These are phyloP conservation scores for Cetraspora pellucida DNA, from an alignment of 192 early-diverging fungal species.

Conservation along the genomic window DNA sequence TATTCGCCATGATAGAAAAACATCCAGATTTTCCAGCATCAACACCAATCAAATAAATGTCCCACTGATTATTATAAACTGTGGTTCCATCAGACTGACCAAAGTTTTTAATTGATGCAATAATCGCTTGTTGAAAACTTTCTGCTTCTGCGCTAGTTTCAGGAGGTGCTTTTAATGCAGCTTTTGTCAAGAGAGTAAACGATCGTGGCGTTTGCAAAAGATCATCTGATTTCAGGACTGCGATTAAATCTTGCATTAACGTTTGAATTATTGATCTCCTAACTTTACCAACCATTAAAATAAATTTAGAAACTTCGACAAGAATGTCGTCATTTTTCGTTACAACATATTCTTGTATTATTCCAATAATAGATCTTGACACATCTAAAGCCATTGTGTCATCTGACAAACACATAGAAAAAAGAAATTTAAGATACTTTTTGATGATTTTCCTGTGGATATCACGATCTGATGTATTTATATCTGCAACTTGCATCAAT, in stretches of 20 bases:
- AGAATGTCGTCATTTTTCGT: not conserved
- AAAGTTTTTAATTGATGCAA: not conserved
- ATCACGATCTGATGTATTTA: not conserved
- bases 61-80: constrained; percentile 10
- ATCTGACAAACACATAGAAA: constrained; percentile 14
- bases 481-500: not conserved
- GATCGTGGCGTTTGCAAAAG: constrained; percentile 4
- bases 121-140: not conserved
- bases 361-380: not conserved
- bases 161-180: not conserved
- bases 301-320: constrained; percentile 15
- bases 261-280: not conserved
- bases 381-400: not conserved
- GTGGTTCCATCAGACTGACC: not conserved
- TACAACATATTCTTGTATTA: not conserved
- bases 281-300: constrained; percentile 1
- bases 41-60: constrained; percentile 20
- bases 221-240: not conserved
- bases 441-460: not conserved
- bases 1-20: not conserved
- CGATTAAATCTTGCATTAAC: not conserved
- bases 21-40: constrained; percentile 25
- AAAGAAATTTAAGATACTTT: constrained; percentile 5
- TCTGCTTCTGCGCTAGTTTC: not conserved
- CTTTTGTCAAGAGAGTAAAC: not conserved